Evolutionary conservation across 108 stramenopile species (phyloP).

Genomic region (Cyclotella choctawhatcheeana): DNA sequence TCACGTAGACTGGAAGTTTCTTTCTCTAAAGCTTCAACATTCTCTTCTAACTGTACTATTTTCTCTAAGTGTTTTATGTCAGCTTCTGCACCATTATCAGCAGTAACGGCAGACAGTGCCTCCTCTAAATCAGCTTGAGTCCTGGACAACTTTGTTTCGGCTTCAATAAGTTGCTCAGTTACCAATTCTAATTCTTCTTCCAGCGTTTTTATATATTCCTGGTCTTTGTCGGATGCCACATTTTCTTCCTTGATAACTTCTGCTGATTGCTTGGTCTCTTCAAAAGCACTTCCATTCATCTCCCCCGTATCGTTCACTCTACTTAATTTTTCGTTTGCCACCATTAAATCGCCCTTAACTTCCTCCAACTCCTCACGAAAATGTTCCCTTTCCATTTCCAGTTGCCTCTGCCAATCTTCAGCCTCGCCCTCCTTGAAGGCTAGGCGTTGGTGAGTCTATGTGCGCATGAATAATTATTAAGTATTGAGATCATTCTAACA

Average conservation of each 20-base stretch:
- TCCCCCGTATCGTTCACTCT: conserved; percentile 21
- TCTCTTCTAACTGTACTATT: conserved; percentile 54
- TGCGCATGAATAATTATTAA: too few relatives aligned
- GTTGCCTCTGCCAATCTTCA: conserved; percentile 79
- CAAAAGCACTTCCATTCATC: conserved; percentile 23
- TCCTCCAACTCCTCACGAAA: conserved; percentile 75
- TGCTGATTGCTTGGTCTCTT: too few relatives aligned
- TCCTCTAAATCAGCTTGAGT: conserved; percentile 71
- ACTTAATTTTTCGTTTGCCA: conserved; percentile 31
- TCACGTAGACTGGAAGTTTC: conserved; percentile 65
- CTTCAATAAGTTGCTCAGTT: conserved; percentile 89
- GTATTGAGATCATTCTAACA: too few relatives aligned
- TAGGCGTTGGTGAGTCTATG: too few relatives aligned
- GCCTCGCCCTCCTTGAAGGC: conserved; percentile 86
- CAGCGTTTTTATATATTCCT: conserved; percentile 81
- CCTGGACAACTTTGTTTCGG: conserved; percentile 72
- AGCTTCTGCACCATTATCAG: too few relatives aligned
- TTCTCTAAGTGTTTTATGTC: conserved; percentile 29
- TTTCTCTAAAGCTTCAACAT: conserved; percentile 30
- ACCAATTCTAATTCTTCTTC: conserved; percentile 91
- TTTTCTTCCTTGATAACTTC: not conserved
- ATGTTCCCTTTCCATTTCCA: conserved; percentile 77
- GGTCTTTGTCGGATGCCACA: conserved; percentile 35
- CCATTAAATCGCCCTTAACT: conserved; percentile 43
- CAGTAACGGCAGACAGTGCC: conserved; percentile 26